Evolutionary conservation across 2,329 filamentous ascomycete species (phyloP).

Genomic region (Didymella pinodella): DNA sequence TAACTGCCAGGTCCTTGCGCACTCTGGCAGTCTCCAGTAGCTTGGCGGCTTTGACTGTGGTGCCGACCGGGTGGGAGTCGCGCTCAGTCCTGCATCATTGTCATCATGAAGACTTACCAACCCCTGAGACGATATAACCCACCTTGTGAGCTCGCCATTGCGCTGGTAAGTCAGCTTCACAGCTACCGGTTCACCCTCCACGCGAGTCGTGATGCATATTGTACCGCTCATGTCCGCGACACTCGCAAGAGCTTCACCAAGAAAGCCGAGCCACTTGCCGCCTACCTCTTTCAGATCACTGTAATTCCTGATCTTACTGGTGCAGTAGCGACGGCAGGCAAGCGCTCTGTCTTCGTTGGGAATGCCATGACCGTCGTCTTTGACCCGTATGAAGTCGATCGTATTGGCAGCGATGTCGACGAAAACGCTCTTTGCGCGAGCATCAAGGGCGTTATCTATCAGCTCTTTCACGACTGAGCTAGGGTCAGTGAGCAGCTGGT

Average conservation of each 20-base stretch:
- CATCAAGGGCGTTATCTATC: constrained; percentile 79
- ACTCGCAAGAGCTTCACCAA: constrained; percentile 76
- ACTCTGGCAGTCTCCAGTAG: constrained; percentile 71
- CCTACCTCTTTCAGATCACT: constrained; percentile 67
- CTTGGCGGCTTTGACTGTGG: constrained; percentile 67
- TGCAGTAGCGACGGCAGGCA: constrained; percentile 72
- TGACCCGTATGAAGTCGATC: constrained; percentile 72
- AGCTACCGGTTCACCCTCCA: constrained; percentile 67
- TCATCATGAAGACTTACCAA: constrained; percentile 12
- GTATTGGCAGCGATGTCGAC: constrained; percentile 71
- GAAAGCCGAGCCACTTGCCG: constrained; percentile 73
- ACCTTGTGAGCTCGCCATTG: constrained; percentile 59
- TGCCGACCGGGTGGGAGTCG: constrained; percentile 69
- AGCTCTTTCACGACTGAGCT: constrained; percentile 75
- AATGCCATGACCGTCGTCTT: constrained; percentile 74
- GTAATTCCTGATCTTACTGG: constrained; percentile 74
- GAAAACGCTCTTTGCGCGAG: constrained; percentile 70
- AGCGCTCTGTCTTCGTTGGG: constrained; percentile 65
- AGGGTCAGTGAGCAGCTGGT: constrained; percentile 67
- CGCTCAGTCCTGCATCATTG: constrained; percentile 32
- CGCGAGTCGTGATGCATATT: constrained; percentile 69
- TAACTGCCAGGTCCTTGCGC: constrained; percentile 65
- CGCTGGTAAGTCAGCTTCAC: constrained; percentile 60
- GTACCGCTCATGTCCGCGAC: constrained; percentile 65
- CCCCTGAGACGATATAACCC: constrained; percentile 8